Conservation (phyloP, 768 basidiomycete genomes). For the Cubamyces lactineus region DNA sequence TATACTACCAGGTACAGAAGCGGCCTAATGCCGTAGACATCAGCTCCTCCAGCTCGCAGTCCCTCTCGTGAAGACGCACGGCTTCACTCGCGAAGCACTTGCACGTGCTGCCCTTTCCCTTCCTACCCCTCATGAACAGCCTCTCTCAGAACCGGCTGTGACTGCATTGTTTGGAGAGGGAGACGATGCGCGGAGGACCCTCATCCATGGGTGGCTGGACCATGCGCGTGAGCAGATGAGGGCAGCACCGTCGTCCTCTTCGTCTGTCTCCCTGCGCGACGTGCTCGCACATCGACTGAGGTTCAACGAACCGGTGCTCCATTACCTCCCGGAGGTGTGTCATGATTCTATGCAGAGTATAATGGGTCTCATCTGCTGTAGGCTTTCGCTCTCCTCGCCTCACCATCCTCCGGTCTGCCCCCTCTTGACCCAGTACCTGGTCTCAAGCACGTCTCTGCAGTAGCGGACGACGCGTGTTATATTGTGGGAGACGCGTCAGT, state of each 20-base stretch:
- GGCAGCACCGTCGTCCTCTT: slow-evolving; percentile 21
- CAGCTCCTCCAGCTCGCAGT: slow-evolving; percentile 62
- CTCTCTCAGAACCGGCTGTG: slow-evolving; percentile 71
- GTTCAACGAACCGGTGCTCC: slow-evolving; percentile 69
- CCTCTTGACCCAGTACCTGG: slow-evolving; percentile 64
- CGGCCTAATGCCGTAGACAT: slow-evolving; percentile 26
- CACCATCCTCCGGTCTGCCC: slow-evolving; percentile 50
- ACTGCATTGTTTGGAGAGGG: slow-evolving; percentile 75
- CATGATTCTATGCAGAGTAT: not conserved
- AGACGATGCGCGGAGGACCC: slow-evolving; percentile 61
- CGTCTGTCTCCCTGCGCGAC: slow-evolving; percentile 43
- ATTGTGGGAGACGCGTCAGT: slow-evolving; percentile 54
- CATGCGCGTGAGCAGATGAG: slow-evolving; percentile 61
- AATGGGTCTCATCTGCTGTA: slow-evolving; percentile 30
- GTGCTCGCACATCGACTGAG: slow-evolving; percentile 59
- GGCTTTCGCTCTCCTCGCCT: slow-evolving; percentile 74
- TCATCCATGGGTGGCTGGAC: slow-evolving; percentile 76
- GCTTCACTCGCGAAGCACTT: slow-evolving; percentile 75
- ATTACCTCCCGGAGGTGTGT: slow-evolving; percentile 68
- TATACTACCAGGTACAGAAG: not conserved
- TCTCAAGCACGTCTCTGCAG: slow-evolving; percentile 56
- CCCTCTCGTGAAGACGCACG: slow-evolving; percentile 65
- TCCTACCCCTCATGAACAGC: slow-evolving; percentile 53
- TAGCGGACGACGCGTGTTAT: slow-evolving; percentile 76
- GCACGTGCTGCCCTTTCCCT: slow-evolving; percentile 64